A percentile compares a stretch with the other conserved stretches of the same genome.
Conservation (phyloP, 2,329 filamentous ascomycete species). For the Tolypocladium tropicale region DNA sequence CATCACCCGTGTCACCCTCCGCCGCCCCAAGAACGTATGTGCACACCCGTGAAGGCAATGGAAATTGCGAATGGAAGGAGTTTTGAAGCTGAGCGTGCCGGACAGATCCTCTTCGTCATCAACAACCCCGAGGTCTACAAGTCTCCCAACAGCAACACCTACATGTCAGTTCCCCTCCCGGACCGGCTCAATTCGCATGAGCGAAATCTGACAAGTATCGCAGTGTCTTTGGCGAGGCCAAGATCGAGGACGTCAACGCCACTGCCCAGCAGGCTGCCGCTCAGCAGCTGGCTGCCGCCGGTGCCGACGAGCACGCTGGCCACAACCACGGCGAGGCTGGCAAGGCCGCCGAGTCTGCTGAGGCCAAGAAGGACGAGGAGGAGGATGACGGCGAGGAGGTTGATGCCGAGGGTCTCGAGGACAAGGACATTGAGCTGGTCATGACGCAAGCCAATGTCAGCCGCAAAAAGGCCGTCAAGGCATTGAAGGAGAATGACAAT, state of each 20-base stretch:
- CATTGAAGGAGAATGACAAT: constrained; percentile 97
- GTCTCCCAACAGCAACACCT: constrained; percentile 98
- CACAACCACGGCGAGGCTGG: constrained; percentile 62
- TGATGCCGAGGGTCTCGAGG: constrained; percentile 86
- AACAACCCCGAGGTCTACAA: constrained; percentile 99
- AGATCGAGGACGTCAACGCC: constrained; percentile 99
- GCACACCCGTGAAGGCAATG: constrained; percentile 2
- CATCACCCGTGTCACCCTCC: constrained; percentile 95
- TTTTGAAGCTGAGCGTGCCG: constrained; percentile 9
- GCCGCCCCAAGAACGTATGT: constrained; percentile 98
- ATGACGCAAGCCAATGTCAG: constrained; percentile 97
- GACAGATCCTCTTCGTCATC: constrained; percentile 96
- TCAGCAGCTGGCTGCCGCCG: constrained; percentile 76
- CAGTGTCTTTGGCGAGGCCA: constrained; percentile 98
- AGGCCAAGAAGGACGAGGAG: constrained; percentile 68
- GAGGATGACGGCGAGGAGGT: constrained; percentile 95
- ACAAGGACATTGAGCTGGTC: constrained; percentile 98
- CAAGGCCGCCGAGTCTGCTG: constrained; percentile 50
- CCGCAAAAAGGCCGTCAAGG: constrained; percentile 97
- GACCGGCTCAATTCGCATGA: background rate
- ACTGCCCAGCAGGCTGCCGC: constrained; percentile 83
- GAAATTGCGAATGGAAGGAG: background rate
- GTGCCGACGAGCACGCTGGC: constrained; percentile 55
- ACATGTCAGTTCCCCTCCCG: constrained; percentile 65
- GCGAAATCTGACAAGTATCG: constrained; percentile 1